Evolutionary conservation across 2,329 filamentous ascomycete genomes (phyloP).

Genomic region (Penicillium freii): DNA sequence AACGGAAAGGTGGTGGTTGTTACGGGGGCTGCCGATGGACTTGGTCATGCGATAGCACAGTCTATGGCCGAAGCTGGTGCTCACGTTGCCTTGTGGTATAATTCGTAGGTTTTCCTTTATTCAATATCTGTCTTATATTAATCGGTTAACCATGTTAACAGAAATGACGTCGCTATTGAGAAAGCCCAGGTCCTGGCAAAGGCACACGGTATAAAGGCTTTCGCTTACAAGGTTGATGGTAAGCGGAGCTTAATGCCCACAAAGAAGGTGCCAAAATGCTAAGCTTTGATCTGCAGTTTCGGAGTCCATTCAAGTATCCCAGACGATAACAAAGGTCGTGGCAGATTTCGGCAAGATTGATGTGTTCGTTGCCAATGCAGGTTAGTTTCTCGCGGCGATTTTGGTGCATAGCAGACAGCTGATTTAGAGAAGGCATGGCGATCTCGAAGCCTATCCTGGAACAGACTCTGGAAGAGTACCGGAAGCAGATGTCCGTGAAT

Average conservation of each 20-base stretch:
- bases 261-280: not conserved
- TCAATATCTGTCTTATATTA: not conserved
- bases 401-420: constrained; percentile 1
- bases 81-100: constrained; percentile 45
- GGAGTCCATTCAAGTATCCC: constrained; percentile 37
- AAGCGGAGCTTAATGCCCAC: not conserved
- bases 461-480: constrained; percentile 53
- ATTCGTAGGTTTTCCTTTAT: constrained; percentile 28
- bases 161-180: constrained; percentile 37
- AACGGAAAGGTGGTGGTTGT: constrained; percentile 43
- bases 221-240: constrained; percentile 47
- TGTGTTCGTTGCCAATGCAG: constrained; percentile 47
- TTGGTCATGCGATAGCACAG: constrained; percentile 47
- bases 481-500: constrained; percentile 55
- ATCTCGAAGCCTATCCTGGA: constrained; percentile 58
- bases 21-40: constrained; percentile 48
- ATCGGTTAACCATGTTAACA: constrained; percentile 9
- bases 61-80: constrained; percentile 49
- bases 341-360: constrained; percentile 46
- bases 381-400: constrained; percentile 15
- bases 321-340: constrained; percentile 36
- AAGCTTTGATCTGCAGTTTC: constrained; percentile 36
- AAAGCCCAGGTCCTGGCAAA: constrained; percentile 37
- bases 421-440: constrained; percentile 43
- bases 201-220: constrained; percentile 38